These are phyloP conservation scores for Salix suchowensis DNA, from an alignment of 345 rosid genomes.

Conservation along the genomic window DNA sequence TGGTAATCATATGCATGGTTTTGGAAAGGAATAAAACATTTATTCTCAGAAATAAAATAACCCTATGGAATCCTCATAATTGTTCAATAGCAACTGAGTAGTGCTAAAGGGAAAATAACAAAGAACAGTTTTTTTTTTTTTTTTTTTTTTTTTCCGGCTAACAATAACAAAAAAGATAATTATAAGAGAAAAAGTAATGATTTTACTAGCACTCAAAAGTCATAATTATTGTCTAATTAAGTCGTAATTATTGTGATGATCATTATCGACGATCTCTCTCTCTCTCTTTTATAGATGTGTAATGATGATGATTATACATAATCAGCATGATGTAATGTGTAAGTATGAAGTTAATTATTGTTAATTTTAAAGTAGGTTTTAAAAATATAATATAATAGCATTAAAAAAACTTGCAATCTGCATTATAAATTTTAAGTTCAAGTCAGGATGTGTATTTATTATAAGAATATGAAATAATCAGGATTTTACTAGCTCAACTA, in stretches of 20 bases:
- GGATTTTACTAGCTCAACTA: too few species aligned
- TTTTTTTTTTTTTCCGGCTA: slow-evolving; percentile 12
- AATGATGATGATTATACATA: neutral
- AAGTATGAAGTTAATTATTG: neutral
- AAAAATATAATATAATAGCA: too few species aligned
- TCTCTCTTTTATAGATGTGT: too few species aligned
- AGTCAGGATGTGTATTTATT: too few species aligned
- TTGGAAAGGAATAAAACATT: slow-evolving; percentile 32
- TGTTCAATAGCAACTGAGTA: slow-evolving; percentile 21
- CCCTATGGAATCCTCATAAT: slow-evolving; percentile 18
- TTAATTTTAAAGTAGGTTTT: too few species aligned
- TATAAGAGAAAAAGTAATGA: slow-evolving; percentile 27
- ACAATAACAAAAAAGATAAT: slow-evolving; percentile 27
- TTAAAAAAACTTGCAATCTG: too few species aligned
- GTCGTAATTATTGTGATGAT: neutral
- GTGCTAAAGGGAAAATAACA: slow-evolving; percentile 27
- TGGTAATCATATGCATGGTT: neutral
- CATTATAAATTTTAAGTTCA: too few species aligned
- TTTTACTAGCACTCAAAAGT: neutral
- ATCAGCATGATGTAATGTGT: neutral
- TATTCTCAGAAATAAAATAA: slow-evolving; percentile 23
- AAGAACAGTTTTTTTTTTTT: slow-evolving; percentile 21
- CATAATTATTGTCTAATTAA: neutral
- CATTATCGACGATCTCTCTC: neutral
- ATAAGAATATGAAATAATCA: too few species aligned